phyloP scores from a whole-genome alignment of 257 asterid species.

The Gentiana macrophylla region DNA sequence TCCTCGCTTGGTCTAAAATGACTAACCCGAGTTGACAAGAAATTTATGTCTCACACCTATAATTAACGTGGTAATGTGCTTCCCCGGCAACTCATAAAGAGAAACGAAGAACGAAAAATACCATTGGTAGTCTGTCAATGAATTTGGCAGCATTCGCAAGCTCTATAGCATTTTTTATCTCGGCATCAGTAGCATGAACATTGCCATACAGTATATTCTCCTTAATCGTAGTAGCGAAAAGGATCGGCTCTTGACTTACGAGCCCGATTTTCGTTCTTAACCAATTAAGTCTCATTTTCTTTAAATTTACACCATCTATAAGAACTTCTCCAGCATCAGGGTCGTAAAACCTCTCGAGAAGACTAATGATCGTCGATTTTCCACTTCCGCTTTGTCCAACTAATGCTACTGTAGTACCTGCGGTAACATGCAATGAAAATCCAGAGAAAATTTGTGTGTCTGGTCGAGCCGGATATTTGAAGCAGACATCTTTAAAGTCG shows the following conservation, averaged over 20 bases:
- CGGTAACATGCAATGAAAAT: constrained; percentile 32
- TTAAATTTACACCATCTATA: constrained; percentile 46
- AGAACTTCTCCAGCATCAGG: constrained; percentile 52
- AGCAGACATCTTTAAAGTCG: constrained; percentile 46
- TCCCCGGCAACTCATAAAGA: no score
- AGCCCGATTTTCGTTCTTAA: constrained; percentile 53
- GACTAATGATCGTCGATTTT: constrained; percentile 56
- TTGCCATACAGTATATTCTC: constrained; percentile 60
- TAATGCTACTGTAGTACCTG: constrained; percentile 55
- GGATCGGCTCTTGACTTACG: constrained; percentile 68
- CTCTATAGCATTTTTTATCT: constrained; percentile 50
- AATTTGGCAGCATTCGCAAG: constrained; percentile 82
- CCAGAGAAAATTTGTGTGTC: constrained; percentile 55
- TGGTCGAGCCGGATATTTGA: constrained; percentile 71
- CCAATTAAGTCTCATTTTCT: constrained; percentile 37
- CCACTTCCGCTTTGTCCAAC: constrained; percentile 93
- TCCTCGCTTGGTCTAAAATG: no score
- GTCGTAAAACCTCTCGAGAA: constrained; percentile 66
- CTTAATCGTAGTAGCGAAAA: constrained; percentile 42
- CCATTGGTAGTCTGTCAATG: constrained; percentile 57
- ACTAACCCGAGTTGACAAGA: no score
- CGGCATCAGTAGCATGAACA: constrained; percentile 50
- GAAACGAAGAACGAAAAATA: constrained; percentile 1
- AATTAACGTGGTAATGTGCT: no score
- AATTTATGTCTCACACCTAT: no score